Conservation (phyloP, 1,284 basidiomycete genomes). For the Sporisorium iseilematis-ciliati region DNA sequence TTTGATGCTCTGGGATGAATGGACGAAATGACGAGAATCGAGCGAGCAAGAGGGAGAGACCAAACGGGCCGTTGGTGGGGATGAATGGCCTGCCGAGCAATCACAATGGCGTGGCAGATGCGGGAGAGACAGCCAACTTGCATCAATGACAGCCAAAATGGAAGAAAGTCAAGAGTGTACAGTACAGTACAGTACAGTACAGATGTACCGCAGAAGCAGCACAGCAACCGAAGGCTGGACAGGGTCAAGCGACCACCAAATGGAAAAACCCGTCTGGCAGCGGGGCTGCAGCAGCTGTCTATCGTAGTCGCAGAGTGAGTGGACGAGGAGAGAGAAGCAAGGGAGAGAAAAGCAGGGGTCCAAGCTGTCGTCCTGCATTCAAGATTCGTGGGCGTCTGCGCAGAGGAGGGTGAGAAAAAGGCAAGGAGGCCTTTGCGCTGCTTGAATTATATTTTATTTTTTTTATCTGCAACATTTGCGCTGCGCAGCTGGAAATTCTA, state of each 20-base stretch:
- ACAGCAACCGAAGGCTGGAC: not conserved
- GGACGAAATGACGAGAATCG: too few species aligned
- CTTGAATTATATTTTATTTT: not conserved
- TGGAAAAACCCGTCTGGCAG: too few species aligned
- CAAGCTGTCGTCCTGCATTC: not conserved
- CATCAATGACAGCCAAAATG: not conserved
- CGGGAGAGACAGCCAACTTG: not conserved
- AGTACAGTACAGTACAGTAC: too few species aligned
- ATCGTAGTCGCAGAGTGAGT: too few species aligned
- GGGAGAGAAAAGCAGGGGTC: constrained; percentile 1
- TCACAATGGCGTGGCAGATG: not conserved
- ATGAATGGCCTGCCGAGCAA: not conserved
- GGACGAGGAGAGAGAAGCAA: not conserved
- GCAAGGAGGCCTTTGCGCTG: constrained; percentile 2
- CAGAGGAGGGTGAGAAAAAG: not conserved
- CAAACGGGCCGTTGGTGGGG: not conserved
- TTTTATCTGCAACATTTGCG: too few species aligned
- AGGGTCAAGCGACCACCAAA: too few species aligned
- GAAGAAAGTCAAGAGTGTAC: too few species aligned
- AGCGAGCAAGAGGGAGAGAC: too few species aligned
- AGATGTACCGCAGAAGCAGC: not conserved
- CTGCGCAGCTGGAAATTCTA: too few species aligned
- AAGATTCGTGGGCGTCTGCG: not conserved
- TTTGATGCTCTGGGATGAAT: too few species aligned
- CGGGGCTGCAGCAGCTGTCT: too few species aligned